A percentile compares a stretch with the other conserved stretches of the same genome.
These are phyloP conservation scores for Clarireedia sp. DNA, from an alignment of 2,329 filamentous ascomycete species.

Conservation along the genomic window DNA sequence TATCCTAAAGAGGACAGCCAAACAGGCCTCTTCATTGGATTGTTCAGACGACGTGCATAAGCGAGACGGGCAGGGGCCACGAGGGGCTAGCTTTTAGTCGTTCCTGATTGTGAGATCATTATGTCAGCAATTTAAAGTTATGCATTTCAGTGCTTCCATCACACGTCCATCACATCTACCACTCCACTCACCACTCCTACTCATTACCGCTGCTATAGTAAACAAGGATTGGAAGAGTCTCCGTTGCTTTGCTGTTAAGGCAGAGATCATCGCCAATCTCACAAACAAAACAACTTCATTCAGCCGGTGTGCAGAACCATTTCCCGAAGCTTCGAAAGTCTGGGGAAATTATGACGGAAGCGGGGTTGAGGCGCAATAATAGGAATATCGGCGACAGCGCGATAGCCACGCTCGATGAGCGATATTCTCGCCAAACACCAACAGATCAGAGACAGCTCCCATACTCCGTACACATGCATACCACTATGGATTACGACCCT, in stretches of 20 bases:
- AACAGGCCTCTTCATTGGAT: not conserved
- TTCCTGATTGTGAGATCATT: not conserved
- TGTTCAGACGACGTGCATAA: constrained; percentile 9
- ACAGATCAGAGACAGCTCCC: not conserved
- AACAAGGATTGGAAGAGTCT: no score
- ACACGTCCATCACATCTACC: no score
- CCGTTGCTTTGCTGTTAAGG: not conserved
- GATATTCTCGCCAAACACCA: not conserved
- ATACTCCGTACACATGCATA: not conserved
- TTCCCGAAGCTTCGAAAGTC: constrained; percentile 5
- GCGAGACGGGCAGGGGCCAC: not conserved
- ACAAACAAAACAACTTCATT: not conserved
- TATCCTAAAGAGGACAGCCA: not conserved
- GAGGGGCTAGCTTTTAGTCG: not conserved
- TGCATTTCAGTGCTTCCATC: not conserved
- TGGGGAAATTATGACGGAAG: constrained; percentile 8
- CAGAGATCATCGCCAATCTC: constrained; percentile 1
- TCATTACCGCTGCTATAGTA: no score
- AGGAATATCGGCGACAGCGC: not conserved
- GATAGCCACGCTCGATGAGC: not conserved
- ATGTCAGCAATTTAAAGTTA: not conserved
- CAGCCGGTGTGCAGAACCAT: not conserved
- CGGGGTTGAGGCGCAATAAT: not conserved
- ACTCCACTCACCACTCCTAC: no score
- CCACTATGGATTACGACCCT: not conserved